Base-by-base conservation (phyloP, 768 basidiomycete species). In the Rhizopogon roseolus region DNA sequence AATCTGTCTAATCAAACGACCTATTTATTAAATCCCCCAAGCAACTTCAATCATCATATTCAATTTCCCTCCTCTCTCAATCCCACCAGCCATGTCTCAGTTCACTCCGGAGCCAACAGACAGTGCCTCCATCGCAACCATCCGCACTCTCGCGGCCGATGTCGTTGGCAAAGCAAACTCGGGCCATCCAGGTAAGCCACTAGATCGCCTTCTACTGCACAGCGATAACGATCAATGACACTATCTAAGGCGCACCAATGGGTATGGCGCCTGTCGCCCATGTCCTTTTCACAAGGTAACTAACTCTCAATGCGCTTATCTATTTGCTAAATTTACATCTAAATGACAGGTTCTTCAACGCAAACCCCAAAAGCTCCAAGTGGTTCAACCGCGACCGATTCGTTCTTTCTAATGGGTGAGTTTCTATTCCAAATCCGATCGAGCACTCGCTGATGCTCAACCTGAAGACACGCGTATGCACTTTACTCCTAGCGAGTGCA, bases 381-480 rank as follows among this genome's bases (percentile, higher is more conserved):
- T 96, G 93, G 94, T 88, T 88, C 75, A 96, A 95, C 75, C 88
- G 95, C 57, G 94, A 97, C 77, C 87, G 94, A 72, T 98, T 96
- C 64, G 94, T 98, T 56, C 85, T 97, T 60, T 97, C 94, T 60
- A 96, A 96, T 66, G 93, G 93, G 84, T 93, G 71, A 60, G 87
- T 73, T 40, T n/a, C 19, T 48, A 39, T 54, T 54, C 25, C 29
- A 46, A 38, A 17, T 32, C 10, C 32, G 38, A 14, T 41, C 40
- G 43, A 11, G 55, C 59, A 55, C 48, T 54, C 50, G 53, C 41
- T 66, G 17, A 57, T 43, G 45, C 45, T 32, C 8, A 41, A 32
- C 11, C 38, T 51, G 14, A 48, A 90, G 89, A 58, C 90, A 91
- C 66, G 89, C 85, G 88, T 91, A 69, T 75, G 85, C 78, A 34